Percentiles rank a stretch among this genome's conserved stretches.
Evolutionary conservation across 1,284 basidiomycete species (phyloP).

Genomic region (Mrakiaceae sp.): DNA sequence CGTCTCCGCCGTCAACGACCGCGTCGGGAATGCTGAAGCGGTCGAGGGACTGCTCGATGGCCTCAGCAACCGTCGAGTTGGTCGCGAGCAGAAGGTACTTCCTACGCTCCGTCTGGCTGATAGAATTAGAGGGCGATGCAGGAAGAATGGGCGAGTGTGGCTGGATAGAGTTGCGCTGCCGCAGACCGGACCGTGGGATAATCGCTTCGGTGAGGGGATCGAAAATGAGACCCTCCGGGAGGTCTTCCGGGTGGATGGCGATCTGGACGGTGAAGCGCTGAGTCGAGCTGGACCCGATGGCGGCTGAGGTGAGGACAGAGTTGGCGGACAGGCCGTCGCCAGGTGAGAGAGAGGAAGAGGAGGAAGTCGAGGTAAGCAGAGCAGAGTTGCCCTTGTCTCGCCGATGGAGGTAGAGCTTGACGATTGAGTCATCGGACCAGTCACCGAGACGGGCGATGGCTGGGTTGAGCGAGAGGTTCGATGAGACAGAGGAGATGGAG

Average conservation of each 20-base stretch:
- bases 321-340: conserved; percentile 36
- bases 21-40: conserved; percentile 88
- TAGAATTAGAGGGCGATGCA: conserved; percentile 40
- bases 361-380: conserved; percentile 19
- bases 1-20: conserved; percentile 94
- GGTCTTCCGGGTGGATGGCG: conserved; percentile 72
- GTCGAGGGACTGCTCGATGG: conserved; percentile 82
- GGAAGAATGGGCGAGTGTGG: conserved; percentile 40
- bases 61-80: conserved; percentile 90
- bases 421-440: conserved; percentile 89
- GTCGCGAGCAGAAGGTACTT: conserved; percentile 80
- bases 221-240: conserved; percentile 87
- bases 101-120: conserved; percentile 50
- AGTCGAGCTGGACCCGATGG: conserved; percentile 56
- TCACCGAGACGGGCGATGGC: conserved; percentile 86
- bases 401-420: conserved; percentile 74
- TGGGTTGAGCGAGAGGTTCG: conserved; percentile 83
- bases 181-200: conserved; percentile 47
- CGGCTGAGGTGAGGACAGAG: conserved; percentile 5
- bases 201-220: conserved; percentile 84
- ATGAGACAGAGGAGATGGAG: conserved; percentile 81
- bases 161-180: conserved; percentile 33
- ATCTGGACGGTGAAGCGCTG: conserved; percentile 76
- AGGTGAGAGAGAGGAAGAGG: conserved; percentile 9
- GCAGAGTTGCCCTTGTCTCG: conserved; percentile 20